Conservation (phyloP, 2,329 filamentous ascomycete genomes). For the Arthroderma uncinatum region DNA sequence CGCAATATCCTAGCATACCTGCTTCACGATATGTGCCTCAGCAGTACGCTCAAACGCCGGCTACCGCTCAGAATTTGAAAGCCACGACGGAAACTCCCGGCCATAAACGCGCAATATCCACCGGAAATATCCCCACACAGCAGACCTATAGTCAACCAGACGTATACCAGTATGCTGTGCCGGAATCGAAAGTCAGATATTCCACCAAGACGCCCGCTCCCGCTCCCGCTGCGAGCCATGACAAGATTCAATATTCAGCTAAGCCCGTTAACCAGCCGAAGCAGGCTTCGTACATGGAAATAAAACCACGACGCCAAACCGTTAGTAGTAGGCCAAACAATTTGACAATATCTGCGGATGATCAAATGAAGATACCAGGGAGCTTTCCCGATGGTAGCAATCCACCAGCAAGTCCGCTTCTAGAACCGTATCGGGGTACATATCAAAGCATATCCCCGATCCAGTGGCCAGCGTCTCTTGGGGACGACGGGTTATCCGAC, state of each 20-base stretch:
- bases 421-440: slow-evolving; percentile 86
- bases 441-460: slow-evolving; percentile 93
- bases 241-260: slow-evolving; percentile 17
- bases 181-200: slow-evolving; percentile 30
- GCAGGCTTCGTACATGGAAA: slow-evolving; percentile 20
- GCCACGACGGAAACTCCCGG: slow-evolving; percentile 15
- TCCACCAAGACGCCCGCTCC: slow-evolving; percentile 19
- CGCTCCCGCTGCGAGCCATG: background rate
- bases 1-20: slow-evolving; percentile 17
- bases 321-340: slow-evolving; percentile 22
- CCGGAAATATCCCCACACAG: slow-evolving; percentile 16
- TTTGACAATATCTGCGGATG: slow-evolving; percentile 30
- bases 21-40: slow-evolving; percentile 23
- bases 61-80: slow-evolving; percentile 15
- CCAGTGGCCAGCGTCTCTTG: slow-evolving; percentile 64
- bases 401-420: slow-evolving; percentile 68
- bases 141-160: slow-evolving; percentile 24
- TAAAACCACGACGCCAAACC: slow-evolving; percentile 13
- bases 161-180: slow-evolving; percentile 31
- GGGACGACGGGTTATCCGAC: slow-evolving; percentile 44
- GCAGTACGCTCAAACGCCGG: slow-evolving; percentile 13
- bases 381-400: slow-evolving; percentile 26
- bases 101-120: slow-evolving; percentile 26
- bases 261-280: slow-evolving; percentile 17
- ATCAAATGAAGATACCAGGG: slow-evolving; percentile 25